Percentiles rank a stretch among this genome's conserved stretches.
Conservation (phyloP, 129 eudicot species). For the Pseudognaphalium luteoalbum region DNA sequence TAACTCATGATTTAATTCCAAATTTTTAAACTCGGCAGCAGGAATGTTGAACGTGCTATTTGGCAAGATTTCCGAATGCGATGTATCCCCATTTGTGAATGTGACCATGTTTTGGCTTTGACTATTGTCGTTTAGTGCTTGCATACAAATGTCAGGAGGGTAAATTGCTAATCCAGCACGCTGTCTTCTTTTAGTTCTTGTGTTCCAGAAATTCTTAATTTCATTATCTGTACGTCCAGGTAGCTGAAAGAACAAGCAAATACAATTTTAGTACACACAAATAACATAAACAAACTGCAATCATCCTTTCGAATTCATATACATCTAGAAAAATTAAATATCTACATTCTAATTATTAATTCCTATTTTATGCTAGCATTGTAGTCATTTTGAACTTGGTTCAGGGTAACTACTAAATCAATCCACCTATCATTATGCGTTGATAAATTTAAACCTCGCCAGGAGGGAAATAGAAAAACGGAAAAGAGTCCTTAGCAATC, state of each 20-base stretch:
- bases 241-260: conserved; percentile 47
- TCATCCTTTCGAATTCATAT: background rate
- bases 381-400: no score
- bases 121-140: conserved; percentile 48
- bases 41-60: conserved; percentile 51
- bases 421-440: no score
- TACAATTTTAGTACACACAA: conserved; percentile 18
- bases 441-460: no score
- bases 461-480: no score
- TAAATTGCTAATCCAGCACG: conserved; percentile 92
- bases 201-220: conserved; percentile 94
- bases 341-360: background rate
- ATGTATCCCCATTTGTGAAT: conserved; percentile 39
- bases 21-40: conserved; percentile 45
- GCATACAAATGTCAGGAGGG: conserved; percentile 67
- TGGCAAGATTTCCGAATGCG: conserved; percentile 43
- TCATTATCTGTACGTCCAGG: conserved; percentile 98
- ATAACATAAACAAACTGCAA: background rate
- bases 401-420: no score
- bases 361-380: no score
- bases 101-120: conserved; percentile 51
- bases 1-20: conserved; percentile 39
- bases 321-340: background rate
- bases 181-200: conserved; percentile 82
- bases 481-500: no score